Evolutionary conservation across 2,329 filamentous ascomycete species (phyloP), one percentile per base, ranked within the genome.

Genomic region (Coleophoma cylindrospora): DNA sequence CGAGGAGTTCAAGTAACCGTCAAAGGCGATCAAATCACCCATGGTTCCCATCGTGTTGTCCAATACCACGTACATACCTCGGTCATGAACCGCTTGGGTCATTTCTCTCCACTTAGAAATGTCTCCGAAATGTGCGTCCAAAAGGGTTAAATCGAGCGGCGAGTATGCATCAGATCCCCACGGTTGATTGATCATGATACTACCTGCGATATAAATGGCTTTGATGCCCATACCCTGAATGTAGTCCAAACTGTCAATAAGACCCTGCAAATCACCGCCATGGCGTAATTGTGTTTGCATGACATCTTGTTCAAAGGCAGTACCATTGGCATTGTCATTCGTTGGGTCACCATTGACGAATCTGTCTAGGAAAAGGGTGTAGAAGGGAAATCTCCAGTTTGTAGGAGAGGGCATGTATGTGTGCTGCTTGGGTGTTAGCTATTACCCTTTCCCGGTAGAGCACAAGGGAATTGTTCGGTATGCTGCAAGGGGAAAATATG

Each of bases 21-120:
- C 68, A 62, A 84, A 86, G 6, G 78, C 80, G 53, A 86, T 74
- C 48, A 86, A 68, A 57, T 86, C 80, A 47, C 79, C 77, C 75
- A 86, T 74, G 3, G 82, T 86, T 43, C 79, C 75, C 63, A 86
- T 75, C 3, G 83, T 85, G 59, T 84, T 84, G 62, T 86, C 82
- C 52, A 85, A 65, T 40, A 86, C 68, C 44, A 85, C 79, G 66
- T 83, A 84, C 80, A 86, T 85, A 47, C 73, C 76, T 36, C 79
- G 72, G 3, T 66, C 64, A 58, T 86, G 82, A 17, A 84, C 80
- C 48, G 80, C 80, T 9, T 74, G 68, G 48, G 85, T 76, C 3
- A 75, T 73, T 38, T 69, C 64, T 58, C 81, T 74, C 78, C 80
- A 85, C 49, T 72, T 68, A 19, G 74, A 63, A 48, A 86, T 76